Conservation (phyloP, 225 moss, liverwort and hornwort species). For the Sphagnum tenellum region DNA sequence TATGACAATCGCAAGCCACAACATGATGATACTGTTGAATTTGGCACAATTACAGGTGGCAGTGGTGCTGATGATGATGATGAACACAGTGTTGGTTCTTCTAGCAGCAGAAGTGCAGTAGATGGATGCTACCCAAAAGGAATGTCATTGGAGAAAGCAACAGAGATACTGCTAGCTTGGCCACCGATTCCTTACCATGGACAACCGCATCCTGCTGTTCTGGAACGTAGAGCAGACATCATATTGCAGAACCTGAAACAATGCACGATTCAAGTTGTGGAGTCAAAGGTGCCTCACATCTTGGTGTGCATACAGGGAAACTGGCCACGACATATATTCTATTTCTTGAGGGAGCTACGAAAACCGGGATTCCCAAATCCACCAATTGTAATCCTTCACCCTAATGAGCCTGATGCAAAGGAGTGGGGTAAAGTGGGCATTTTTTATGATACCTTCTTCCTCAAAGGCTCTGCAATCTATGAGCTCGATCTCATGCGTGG, state of each 20-base stretch:
- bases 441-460: constrained; percentile 56
- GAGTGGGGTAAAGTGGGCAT: constrained; percentile 84
- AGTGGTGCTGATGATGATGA: background rate
- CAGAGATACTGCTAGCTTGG: constrained; percentile 62
- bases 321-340: constrained; percentile 86
- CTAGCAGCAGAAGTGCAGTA: background rate
- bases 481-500: constrained; percentile 89
- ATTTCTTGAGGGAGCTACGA: constrained; percentile 63
- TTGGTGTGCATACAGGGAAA: constrained; percentile 72
- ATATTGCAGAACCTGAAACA: constrained; percentile 54
- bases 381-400: constrained; percentile 77
- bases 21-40: background rate
- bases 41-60: constrained; percentile 4
- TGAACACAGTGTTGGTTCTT: background rate
- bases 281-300: constrained; percentile 53
- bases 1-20: too few species aligned
- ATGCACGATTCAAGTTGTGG: constrained; percentile 59
- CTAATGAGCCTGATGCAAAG: constrained; percentile 29
- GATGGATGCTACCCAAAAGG: constrained; percentile 3
- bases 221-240: constrained; percentile 38
- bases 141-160: constrained; percentile 44
- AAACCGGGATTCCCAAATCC: constrained; percentile 19
- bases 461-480: constrained; percentile 79
- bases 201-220: constrained; percentile 72
- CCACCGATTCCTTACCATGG: constrained; percentile 53